Conservation (phyloP, 129 eudicot species). For the Daucus carota region DH1_v3.0 NC_030383.2:10896501-10897000, state of each 20-base stretch:
- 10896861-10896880: not conserved
- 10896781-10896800: conserved; percentile 79
- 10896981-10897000: not conserved
- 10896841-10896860: not conserved
- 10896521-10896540: conserved; percentile 63
- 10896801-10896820: conserved; percentile 89
- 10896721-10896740: conserved; percentile 80
- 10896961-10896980: conserved; percentile 56
- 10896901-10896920: not conserved
- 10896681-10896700: conserved; percentile 35
- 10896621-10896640: not conserved
- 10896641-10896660: not conserved
- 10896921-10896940: conserved; percentile 41
- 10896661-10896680: not conserved
- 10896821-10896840: conserved; percentile 21
- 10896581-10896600: conserved; percentile 72
- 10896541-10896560: conserved; percentile 87
- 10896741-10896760: conserved; percentile 94
- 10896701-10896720: conserved; percentile 88
- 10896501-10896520: conserved; percentile 71
- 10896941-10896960: conserved; percentile 85
- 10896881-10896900: not conserved
- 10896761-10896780: conserved; percentile 97
- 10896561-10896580: conserved; percentile 97
- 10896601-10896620: conserved; percentile 91